Evolutionary conservation across 768 basidiomycete genomes (phyloP), one percentile per base, ranked within the genome.

Genomic region (Paxillus rubicundulus): DNA sequence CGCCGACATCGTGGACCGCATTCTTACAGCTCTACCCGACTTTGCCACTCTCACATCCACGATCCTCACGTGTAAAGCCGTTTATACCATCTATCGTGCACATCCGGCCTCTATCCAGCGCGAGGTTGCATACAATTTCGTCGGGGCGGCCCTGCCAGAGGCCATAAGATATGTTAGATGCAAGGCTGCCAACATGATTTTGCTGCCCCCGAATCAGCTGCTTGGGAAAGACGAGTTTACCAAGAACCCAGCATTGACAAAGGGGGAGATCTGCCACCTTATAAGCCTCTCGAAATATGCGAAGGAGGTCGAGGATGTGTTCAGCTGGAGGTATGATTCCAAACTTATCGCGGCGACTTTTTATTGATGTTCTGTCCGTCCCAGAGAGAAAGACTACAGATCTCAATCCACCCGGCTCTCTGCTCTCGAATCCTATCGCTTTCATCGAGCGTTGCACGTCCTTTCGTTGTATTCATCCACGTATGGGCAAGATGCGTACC

Each of bases 381-480:
- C 10, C 48, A 75, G 74, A 49, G 50, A 70, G 56, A 71, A 74
- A 58, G 68, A 74, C 47, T 68, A 69, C 16, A 53, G 54, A 5
- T 69, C 62, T 21, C 37, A 32, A 5, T 56, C 47, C 13, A 72
- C 69, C 47, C 54, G 47, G n/a, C 61, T 76, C 9, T 52, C 66
- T 13, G 37, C 49, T 6, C 44, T 17, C 7, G 74, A 76, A 52
- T 68, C 69, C 10, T 16, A 49, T 5, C 62, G 59, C n/a, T 69
- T 70, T 47, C 47, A 47, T 3, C 47, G 63, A 12, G 69, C 64
- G 9, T 37, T 67, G 44, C 66, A 68, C 47, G 56, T 68, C 6
- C 54, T 62, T 38, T 65, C 57, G 54, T 38, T 64, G 5, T 56
- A 46, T 24, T 20, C 51, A 6, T 45, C 51, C 13, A 32, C 47